These are phyloP conservation scores for Brassica napus DNA, from an alignment of 345 rosid genomes.

Conservation along the genomic window DNA sequence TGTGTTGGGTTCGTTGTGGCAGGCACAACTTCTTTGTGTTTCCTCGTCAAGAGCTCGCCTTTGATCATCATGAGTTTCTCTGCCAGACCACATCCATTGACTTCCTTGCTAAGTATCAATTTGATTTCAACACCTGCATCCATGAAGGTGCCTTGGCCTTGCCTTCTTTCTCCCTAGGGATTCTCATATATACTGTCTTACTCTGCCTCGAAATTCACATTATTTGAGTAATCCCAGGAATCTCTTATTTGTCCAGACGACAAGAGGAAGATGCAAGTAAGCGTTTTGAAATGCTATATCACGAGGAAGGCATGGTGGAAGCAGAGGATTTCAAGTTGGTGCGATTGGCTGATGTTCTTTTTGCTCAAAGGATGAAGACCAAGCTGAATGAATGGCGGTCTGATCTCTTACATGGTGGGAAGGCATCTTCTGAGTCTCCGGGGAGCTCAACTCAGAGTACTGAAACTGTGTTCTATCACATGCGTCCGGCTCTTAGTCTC, in stretches of 20 bases:
- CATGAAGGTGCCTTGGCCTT: constrained; percentile 55
- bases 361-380: constrained; percentile 82
- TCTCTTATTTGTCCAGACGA: constrained; percentile 59
- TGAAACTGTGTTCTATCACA: constrained; percentile 60
- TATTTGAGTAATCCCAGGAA: constrained; percentile 64
- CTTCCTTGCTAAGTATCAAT: constrained; percentile 85
- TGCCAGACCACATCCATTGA: constrained; percentile 87
- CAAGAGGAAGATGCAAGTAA: constrained; percentile 62
- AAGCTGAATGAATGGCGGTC: constrained; percentile 64
- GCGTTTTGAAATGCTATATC: constrained; percentile 38
- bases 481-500: constrained; percentile 74
- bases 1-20: constrained; percentile 4
- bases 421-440: constrained; percentile 15
- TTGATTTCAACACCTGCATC: constrained; percentile 86
- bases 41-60: constrained; percentile 64
- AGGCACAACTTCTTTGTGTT: constrained; percentile 90
- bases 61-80: constrained; percentile 65
- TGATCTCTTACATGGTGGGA: constrained; percentile 47
- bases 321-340: constrained; percentile 45
- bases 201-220: constrained; percentile 23
- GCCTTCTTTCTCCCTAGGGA: background rate
- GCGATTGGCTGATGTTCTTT: constrained; percentile 60
- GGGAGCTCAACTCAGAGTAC: constrained; percentile 7
- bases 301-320: constrained; percentile 41
- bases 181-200: too few relatives aligned